Evolutionary conservation across 768 basidiomycete species (phyloP), one percentile per base, ranked within the genome.

Genomic region (Boletus subparvulus): DNA sequence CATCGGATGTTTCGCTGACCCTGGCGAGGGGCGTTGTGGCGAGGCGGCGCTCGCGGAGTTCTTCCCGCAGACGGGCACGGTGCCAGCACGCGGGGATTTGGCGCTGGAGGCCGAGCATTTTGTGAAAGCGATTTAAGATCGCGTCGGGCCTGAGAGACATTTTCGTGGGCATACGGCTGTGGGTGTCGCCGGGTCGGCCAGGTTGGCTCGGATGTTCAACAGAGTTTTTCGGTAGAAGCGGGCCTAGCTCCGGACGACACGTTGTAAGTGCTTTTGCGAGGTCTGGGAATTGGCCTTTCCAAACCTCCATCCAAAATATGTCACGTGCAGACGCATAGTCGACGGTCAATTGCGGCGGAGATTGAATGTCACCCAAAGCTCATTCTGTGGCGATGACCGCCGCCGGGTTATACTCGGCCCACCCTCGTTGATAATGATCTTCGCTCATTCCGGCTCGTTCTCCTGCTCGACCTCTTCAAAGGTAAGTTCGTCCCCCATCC

Each of bases 71-170:
- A 13, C 46, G 46, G 46, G 53, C 37, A 16, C 53, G 46, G 53
- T 54, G 53, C 53, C 53, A 54, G 36, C 37, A 13, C 21, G 45
- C 30, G 10, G 53, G 39, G 33, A 54, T 54, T 54, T 54, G 53
- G 53, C 46, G 53, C 45, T 54, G 46, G 45, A 54, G 53, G 46
- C 45, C 39, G 39, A 54, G 53, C 53, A 54, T 54, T 54, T 54
- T 54, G 53, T 54, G 53, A 45, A 45, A 54, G 30, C 37, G 46
- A 54, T 30, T 26, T n/a, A 54, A 54, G 53, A 54, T 47, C 53
- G 46, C 46, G 46, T 47, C 30, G 45, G 37, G 53, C 53, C 45
- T 47, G 45, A 54, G 46, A 54, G 37, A 45, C 46, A 54, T 54
- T 54, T 54, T 54, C 30, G 37, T 44, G 32, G 42, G 16, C 6